These are phyloP conservation scores for Trichoderma citrinoviride DNA, from an alignment of 2,329 filamentous ascomycete species.

Conservation along the genomic window DNA sequence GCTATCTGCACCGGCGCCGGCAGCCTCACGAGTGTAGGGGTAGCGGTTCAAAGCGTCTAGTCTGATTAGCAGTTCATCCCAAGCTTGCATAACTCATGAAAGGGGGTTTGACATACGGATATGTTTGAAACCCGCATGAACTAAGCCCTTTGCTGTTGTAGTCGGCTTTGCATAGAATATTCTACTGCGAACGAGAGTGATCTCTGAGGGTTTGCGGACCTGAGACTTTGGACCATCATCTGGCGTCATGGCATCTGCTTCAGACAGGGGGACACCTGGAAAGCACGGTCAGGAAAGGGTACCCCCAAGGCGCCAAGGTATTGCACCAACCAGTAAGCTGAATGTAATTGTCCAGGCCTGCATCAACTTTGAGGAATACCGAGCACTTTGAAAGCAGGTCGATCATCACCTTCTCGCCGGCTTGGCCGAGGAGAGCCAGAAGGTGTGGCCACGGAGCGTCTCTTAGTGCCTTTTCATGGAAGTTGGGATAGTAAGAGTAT, in stretches of 20 bases:
- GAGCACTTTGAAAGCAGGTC: constrained; percentile 74
- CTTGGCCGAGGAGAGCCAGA: constrained; percentile 68
- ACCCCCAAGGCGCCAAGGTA: not conserved
- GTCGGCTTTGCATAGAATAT: constrained; percentile 82
- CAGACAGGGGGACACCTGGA: constrained; percentile 51
- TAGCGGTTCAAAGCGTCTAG: constrained; percentile 77
- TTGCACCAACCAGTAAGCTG: constrained; percentile 69
- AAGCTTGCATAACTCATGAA: not conserved
- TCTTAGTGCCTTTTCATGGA: constrained; percentile 67
- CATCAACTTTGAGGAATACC: constrained; percentile 64
- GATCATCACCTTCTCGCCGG: constrained; percentile 74
- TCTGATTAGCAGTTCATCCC: constrained; percentile 22
- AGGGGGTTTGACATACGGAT: constrained; percentile 60
- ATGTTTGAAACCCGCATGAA: constrained; percentile 73
- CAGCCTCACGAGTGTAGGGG: constrained; percentile 24
- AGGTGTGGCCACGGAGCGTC: constrained; percentile 71
- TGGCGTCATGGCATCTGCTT: constrained; percentile 31
- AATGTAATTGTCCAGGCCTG: constrained; percentile 63
- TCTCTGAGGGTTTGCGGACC: constrained; percentile 52
- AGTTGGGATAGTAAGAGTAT: constrained; percentile 63
- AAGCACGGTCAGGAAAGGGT: not conserved
- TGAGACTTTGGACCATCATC: not conserved
- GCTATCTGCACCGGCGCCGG: not conserved
- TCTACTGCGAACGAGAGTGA: constrained; percentile 74
- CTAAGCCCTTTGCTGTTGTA: constrained; percentile 63